phyloP scores from a whole-genome alignment of 495 filamentous ascomycete species.

The Podospora didyma region DNA sequence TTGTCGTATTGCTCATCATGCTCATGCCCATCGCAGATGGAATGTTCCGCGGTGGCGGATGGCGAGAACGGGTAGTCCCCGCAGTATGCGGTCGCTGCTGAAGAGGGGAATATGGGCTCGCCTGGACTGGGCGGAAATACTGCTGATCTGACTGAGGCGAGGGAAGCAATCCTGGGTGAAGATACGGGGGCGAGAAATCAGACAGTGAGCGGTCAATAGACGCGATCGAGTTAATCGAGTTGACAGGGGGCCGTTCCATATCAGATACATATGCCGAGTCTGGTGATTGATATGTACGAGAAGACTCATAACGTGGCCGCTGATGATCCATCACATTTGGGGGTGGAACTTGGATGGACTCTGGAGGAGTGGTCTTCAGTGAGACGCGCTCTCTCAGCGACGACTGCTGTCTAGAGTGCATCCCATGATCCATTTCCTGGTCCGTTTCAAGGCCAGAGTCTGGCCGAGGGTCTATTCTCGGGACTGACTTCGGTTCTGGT shows the following conservation, averaged over 20 bases:
- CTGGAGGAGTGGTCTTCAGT: conserved; percentile 38
- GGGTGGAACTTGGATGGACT: conserved; percentile 43
- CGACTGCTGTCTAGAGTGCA: conserved; percentile 30
- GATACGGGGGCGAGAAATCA: conserved; percentile 32
- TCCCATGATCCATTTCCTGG: conserved; percentile 15
- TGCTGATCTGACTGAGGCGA: conserved; percentile 50
- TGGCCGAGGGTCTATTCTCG: conserved; percentile 3
- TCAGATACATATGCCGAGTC: conserved; percentile 53
- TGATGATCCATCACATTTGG: conserved; percentile 25
- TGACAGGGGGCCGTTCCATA: conserved; percentile 35
- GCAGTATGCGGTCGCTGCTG: conserved; percentile 54
- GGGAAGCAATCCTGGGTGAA: conserved; percentile 36
- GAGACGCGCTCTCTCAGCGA: conserved; percentile 49
- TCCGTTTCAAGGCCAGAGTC: conserved; percentile 1
- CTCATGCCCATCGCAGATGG: conserved; percentile 52
- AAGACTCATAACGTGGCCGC: conserved; percentile 27
- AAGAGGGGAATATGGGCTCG: conserved; percentile 51
- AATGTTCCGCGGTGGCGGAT: conserved; percentile 36
- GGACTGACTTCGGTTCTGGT: conserved; percentile 3
- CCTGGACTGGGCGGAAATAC: conserved; percentile 51
- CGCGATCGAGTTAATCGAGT: conserved; percentile 30
- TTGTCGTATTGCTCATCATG: conserved; percentile 41
- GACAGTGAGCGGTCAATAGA: conserved; percentile 23
- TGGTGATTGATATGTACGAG: conserved; percentile 34
- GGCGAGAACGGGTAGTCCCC: conserved; percentile 25